Base-by-base conservation (phyloP, 306 rosid genomes). In the Carpinus fangiana region DNA sequence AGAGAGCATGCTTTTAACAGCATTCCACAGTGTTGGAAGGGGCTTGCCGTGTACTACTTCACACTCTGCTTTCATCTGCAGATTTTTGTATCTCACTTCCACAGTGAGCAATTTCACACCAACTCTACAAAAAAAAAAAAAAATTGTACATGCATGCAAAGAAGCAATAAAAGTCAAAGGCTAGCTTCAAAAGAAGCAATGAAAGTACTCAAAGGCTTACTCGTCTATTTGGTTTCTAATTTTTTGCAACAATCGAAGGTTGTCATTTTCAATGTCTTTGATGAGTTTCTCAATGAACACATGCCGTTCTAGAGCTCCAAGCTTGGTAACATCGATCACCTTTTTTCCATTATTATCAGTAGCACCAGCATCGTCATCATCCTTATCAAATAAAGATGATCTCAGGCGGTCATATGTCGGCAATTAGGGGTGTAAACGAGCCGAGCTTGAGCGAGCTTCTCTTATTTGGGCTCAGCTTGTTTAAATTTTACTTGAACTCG, bases 1-100 rank as follows among this genome's bases (percentile, higher is more conserved):
- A 47, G 82, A 86, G 20, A 88, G 17, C 2, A 8, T 65, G 76
- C 78, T 78, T 41, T 51, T 78, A 46, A 84, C 52, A 53, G 87
- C 59, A 73, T 84, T 88, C 90, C 90, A 88, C 0, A 86, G 80
- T 8, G 92, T 88, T 56, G 92, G 92, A 26, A 84, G 83, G 31
- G 90, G 77, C 83, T 86, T 88, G 10, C 90, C 92, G 50, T 76
- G 81, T 50, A 88, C 87, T 1, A 86, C 82, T 20, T 86, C 87
- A 73, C 90, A 88, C 52, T 79, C 77, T 67, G 88, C 88, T 67
- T 86, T 84, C 9, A 84, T 79, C 11, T 21, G 4, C 28, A 88
- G 59, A 76, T 88, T 82, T 41, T 72, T 82, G 70, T 84, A 88
- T 43, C 83, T 82, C 80, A 88, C 92, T 55, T 86, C 85, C 1